Evolutionary conservation across 345 rosid species (phyloP), one percentile per base, ranked within the genome.

Genomic region (Rhodamnia rubescens): DNA sequence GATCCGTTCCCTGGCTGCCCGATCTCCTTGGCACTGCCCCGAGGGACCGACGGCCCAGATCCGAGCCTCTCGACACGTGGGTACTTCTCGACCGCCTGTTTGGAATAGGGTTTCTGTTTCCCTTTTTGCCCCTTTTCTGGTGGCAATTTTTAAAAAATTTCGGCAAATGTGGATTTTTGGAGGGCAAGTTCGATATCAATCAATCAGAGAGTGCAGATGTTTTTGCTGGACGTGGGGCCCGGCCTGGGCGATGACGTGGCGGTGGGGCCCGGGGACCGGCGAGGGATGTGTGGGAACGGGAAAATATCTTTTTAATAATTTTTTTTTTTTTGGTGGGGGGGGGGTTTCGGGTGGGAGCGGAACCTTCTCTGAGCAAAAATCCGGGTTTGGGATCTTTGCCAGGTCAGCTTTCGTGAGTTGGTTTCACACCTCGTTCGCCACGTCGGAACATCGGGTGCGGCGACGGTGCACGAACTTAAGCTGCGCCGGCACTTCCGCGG

Each of bases 1-100:
- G 84, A 88, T 88, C 74, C n/a, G 7, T 85, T 59, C 75, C 40
- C 7, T 32, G 0, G 56, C 82, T 89, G 85, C 92, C 89, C 84
- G 80, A 82, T 52, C 83, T 81, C 47, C 18, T 6, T 36, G 40
- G 15, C 3, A 12, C 74, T 84, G 82, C 87, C 87, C 75, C 18
- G 83, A 44, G 75, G 53, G 82, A 32, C 36, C 80, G 42, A 75
- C 74, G 89, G 87, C 84, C 58, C 54, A 40, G 91, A 89, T 89
- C 54, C 26, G 12, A 15, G 7, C 22, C 3, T 0, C 1, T 5
- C 6, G 18, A 15, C 75, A 32, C 83, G 84, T 86, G 86, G 81
- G 47, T 1, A 1, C 1, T 1, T 47, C 81, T 18, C 16, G 21
- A 51, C 84, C 56, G 42, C 40, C 49, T n/a, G 87, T 47, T 82